A percentile compares a stretch with the other conserved stretches of the same genome.
Evolutionary conservation across 1,284 basidiomycete genomes (phyloP).

Genomic region (Austroboletus novae-zelandiae): DNA sequence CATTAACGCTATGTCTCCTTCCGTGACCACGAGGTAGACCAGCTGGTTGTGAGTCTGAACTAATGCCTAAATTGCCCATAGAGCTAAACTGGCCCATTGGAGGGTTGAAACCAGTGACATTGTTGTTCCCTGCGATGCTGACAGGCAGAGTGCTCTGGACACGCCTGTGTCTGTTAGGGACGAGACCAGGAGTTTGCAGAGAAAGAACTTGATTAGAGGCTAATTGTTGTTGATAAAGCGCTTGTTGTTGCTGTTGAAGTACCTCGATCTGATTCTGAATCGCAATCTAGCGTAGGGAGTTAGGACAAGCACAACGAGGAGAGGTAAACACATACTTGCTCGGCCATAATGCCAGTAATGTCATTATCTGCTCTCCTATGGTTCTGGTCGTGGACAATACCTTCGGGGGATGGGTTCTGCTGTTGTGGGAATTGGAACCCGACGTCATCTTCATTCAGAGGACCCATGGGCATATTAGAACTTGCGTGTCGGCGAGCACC

Average conservation of each 20-base stretch:
- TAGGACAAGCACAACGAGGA: constrained; percentile 1
- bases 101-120: constrained; percentile 48
- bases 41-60: constrained; percentile 62
- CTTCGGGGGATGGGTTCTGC: constrained; percentile 40
- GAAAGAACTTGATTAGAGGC: constrained; percentile 74
- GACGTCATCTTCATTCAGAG: constrained; percentile 74
- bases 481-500: constrained; percentile 65
- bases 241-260: constrained; percentile 86
- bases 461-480: constrained; percentile 53
- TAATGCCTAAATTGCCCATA: constrained; percentile 54
- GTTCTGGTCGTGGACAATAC: constrained; percentile 39
- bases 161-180: constrained; percentile 75
- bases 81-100: constrained; percentile 70
- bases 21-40: constrained; percentile 82
- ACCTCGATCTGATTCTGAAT: constrained; percentile 89
- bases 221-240: constrained; percentile 83
- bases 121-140: constrained; percentile 45
- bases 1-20: constrained; percentile 92
- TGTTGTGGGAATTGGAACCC: constrained; percentile 84
- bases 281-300: constrained; percentile 62
- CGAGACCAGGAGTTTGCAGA: constrained; percentile 68
- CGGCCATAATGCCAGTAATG: constrained; percentile 83
- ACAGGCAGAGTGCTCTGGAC: constrained; percentile 85
- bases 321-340: constrained; percentile 59
- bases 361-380: constrained; percentile 68